A percentile compares a stretch with the other conserved stretches of the same genome.
phyloP scores from a whole-genome alignment of 352 stramenopile species.

The Pythium coloratum region DNA sequence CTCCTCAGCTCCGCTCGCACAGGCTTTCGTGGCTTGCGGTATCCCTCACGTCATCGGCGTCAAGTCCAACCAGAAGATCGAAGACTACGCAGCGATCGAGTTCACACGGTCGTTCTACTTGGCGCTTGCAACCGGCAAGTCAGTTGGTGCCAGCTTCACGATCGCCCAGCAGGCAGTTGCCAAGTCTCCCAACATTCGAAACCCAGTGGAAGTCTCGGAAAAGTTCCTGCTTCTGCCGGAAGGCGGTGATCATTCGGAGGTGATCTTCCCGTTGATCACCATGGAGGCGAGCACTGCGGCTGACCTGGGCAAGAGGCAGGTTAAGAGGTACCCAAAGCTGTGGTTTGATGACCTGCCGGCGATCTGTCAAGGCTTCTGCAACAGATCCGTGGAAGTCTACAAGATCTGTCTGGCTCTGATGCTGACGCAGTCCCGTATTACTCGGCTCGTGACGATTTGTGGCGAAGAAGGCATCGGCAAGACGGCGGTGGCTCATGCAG shows the following conservation, averaged over 20 bases:
- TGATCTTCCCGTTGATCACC: slow-evolving; percentile 75
- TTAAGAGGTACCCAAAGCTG: slow-evolving; percentile 67
- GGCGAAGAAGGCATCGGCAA: slow-evolving; percentile 80
- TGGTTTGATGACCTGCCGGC: slow-evolving; percentile 80
- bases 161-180: slow-evolving; percentile 77
- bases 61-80: slow-evolving; percentile 80
- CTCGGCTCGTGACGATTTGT: slow-evolving; percentile 70
- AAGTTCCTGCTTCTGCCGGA: slow-evolving; percentile 83
- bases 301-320: slow-evolving; percentile 51
- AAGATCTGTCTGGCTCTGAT: slow-evolving; percentile 79
- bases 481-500: slow-evolving; percentile 67
- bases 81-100: slow-evolving; percentile 84
- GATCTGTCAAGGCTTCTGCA: slow-evolving; percentile 81
- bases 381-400: slow-evolving; percentile 78
- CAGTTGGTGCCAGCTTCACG: slow-evolving; percentile 62
- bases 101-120: slow-evolving; percentile 87
- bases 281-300: slow-evolving; percentile 42
- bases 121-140: slow-evolving; percentile 73
- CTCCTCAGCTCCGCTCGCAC: slow-evolving; percentile 69
- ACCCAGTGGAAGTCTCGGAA: slow-evolving; percentile 59
- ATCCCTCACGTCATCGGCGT: slow-evolving; percentile 92
- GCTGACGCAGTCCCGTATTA: slow-evolving; percentile 76
- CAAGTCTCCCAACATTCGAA: slow-evolving; percentile 77
- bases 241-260: slow-evolving; percentile 72
- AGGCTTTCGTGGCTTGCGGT: slow-evolving; percentile 87